Evolutionary conservation across 1,139 yeast genomes (phyloP), one percentile per base, ranked within the genome.

Genomic region (Candida tropicalis): DNA sequence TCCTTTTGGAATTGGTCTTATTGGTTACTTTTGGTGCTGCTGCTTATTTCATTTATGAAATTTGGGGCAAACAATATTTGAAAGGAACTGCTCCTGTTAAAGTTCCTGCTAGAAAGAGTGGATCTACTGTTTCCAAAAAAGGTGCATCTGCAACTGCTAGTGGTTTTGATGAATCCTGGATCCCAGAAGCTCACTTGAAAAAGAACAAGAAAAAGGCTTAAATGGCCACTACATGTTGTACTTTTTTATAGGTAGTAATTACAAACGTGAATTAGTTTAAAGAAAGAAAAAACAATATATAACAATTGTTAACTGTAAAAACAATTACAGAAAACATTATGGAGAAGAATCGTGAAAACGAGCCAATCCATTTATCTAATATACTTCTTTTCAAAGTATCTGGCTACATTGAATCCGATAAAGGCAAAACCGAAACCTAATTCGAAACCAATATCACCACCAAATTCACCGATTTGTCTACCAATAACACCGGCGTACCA

Each of bases 371-470:
- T 16, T 27, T 38, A 41, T 20, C 87, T 86, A 46, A 72, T 62
- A 62, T 82, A 83, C 62, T 83, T 84, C 63, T 72, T 66, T 67
- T 90, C 97, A 17, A 87, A 59, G 48, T 84, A 84, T 64, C 97
- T 78, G 34, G 75, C 65, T 28, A 72, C 37, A 57, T 82, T 79
- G 66, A 68, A 87, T 16, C 77, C 84, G 49, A 88, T 60, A 53
- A 85, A 82, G 13, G 95, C 71, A 62, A 90, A 90, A 3, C 70
- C 79, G 50, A 78, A 76, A 31, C 84, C 88, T 51, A 91, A 71
- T 68, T 87, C 96, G 57, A 87, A 87, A 31, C 96, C 97, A 56
- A 90, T 77, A 63, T 90, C 97, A 53, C 91, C 97, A 57, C 95
- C 95, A 52, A 47, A 70, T 2, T 60, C 70, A 45, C 95, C 95